phyloP scores from a whole-genome alignment of 306 rosid species.

The Vachellia pachyceras region DNA sequence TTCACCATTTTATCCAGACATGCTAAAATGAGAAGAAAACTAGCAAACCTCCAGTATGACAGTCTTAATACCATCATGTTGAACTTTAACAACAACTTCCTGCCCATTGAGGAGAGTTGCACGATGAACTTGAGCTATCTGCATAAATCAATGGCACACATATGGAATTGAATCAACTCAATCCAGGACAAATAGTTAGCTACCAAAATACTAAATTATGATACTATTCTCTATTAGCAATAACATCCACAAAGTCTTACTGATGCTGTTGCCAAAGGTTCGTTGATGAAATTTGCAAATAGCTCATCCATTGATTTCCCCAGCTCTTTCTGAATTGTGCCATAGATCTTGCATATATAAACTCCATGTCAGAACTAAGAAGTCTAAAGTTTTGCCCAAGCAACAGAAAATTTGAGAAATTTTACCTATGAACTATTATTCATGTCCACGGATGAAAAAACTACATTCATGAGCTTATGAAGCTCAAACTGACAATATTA shows the following conservation, averaged over 20 bases:
- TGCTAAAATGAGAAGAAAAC: constrained; percentile 32
- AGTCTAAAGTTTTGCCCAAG: constrained; percentile 25
- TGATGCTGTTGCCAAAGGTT: constrained; percentile 96
- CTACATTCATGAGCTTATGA: background rate
- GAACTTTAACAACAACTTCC: constrained; percentile 97
- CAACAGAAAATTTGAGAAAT: constrained; percentile 31
- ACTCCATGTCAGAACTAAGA: constrained; percentile 47
- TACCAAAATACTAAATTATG: constrained; percentile 24
- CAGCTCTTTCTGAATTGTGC: constrained; percentile 74
- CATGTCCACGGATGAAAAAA: constrained; percentile 19
- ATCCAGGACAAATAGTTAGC: constrained; percentile 26
- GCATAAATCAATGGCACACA: constrained; percentile 42
- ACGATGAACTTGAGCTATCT: constrained; percentile 99
- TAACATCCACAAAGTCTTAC: constrained; percentile 60
- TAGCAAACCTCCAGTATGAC: constrained; percentile 83
- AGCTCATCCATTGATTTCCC: constrained; percentile 88
- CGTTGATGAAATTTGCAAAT: constrained; percentile 68
- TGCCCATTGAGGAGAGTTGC: constrained; percentile 87
- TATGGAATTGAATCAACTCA: constrained; percentile 33
- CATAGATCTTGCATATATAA: constrained; percentile 66
- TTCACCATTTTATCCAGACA: constrained; percentile 41
- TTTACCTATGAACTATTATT: constrained; percentile 23
- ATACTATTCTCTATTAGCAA: constrained; percentile 37
- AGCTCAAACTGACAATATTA: constrained; percentile 23
- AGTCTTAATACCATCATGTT: constrained; percentile 83